phyloP scores from a whole-genome alignment of 2,329 filamentous ascomycete genomes.

The Colletotrichum sp. region DNA sequence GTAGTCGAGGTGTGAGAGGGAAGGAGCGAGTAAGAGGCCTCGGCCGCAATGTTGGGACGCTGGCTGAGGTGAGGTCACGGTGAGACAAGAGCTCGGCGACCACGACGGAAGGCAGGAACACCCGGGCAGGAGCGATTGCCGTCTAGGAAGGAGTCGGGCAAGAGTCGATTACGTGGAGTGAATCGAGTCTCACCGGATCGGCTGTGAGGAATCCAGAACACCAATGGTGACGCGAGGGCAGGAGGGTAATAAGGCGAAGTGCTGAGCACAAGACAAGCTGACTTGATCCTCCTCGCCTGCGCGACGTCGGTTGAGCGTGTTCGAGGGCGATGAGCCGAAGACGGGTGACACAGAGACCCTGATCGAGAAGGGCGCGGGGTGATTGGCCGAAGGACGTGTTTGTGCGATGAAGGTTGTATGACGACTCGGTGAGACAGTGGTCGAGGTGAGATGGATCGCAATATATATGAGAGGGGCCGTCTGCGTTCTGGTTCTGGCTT shows the following conservation, averaged over 20 bases:
- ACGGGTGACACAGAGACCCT: conserved; percentile 1
- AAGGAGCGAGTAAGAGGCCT: neutral
- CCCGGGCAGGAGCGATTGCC: neutral
- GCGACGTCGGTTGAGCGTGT: conserved; percentile 2
- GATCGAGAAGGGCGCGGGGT: neutral
- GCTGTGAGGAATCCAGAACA: neutral
- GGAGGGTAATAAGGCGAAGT: neutral
- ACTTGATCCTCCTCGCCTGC: neutral
- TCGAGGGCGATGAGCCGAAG: neutral
- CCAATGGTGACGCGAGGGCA: neutral
- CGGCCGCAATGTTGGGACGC: neutral
- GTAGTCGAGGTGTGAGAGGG: neutral
- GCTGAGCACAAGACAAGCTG: neutral
- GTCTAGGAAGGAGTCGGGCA: neutral
- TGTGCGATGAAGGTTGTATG: conserved; percentile 11
- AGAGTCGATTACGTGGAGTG: neutral
- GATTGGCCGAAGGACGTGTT: neutral
- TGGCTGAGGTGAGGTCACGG: conserved; percentile 1
- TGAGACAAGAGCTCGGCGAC: conserved; percentile 7
- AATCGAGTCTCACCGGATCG: neutral
- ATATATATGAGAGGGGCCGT: conserved; percentile 8
- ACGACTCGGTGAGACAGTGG: neutral
- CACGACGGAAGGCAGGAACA: conserved; percentile 10
- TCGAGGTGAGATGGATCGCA: conserved; percentile 3
- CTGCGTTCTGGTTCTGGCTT: neutral